Evolutionary conservation across 164 flowering plant species (phyloP).

Genomic region (Magnolia officinalis): DNA sequence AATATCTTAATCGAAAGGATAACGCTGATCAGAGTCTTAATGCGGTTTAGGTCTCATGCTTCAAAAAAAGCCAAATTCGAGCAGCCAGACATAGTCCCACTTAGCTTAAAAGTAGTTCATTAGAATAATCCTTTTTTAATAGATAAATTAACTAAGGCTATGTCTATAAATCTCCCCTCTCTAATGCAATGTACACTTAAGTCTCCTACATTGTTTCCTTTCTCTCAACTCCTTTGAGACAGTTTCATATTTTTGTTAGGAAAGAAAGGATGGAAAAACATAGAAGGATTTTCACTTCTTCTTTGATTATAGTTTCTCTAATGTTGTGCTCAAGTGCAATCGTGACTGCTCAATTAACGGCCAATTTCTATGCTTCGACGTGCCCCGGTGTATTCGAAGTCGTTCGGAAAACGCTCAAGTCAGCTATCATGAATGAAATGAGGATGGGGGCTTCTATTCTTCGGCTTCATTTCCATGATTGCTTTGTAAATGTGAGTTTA

Average conservation of each 20-base stretch:
- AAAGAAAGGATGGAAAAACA: constrained; percentile 15
- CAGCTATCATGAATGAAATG: constrained; percentile 54
- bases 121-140: neutral
- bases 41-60: neutral
- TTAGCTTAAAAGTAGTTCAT: neutral
- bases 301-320: constrained; percentile 9
- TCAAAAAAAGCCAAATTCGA: neutral
- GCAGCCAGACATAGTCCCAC: neutral
- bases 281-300: neutral
- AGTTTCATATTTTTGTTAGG: neutral
- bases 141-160: neutral
- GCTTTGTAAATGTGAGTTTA: constrained; percentile 74
- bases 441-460: constrained; percentile 75
- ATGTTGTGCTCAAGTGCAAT: constrained; percentile 17
- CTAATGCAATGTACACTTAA: neutral
- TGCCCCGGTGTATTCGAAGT: constrained; percentile 48
- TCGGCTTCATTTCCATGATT: constrained; percentile 91
- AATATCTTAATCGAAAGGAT: neutral
- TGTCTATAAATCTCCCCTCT: neutral
- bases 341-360: constrained; percentile 43
- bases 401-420: constrained; percentile 37
- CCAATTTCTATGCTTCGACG: constrained; percentile 39
- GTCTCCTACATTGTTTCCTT: neutral
- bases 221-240: too few species aligned
- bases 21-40: neutral